Evolutionary conservation across 2,329 filamentous ascomycete species (phyloP), one percentile per base, ranked within the genome.

Genomic region (Fusarium nygamai): DNA sequence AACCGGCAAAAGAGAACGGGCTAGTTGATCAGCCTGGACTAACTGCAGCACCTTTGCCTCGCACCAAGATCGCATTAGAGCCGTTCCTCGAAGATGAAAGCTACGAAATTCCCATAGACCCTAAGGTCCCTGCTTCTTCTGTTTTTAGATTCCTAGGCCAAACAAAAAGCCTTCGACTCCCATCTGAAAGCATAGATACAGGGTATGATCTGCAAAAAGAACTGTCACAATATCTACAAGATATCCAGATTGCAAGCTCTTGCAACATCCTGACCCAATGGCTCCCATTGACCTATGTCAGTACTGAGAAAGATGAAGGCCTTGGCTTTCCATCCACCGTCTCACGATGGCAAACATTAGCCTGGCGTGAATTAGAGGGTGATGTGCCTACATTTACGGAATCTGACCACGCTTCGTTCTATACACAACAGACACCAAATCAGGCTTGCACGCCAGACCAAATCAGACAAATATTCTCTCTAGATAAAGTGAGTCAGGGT

Each of bases 241-340:
- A 72, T 11, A 61, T 82, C 29, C 60, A 48, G 9, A 24, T 54
- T 20, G 77, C 75, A 60, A 60, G 36, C 20, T 61, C 61, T 29
- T 75, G 76, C 60, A 67, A 77, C 50, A 58, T 82, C 8, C 56
- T 73, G 8, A 44, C 46, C 1, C 64, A 78, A 44, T 83, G 81
- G 80, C 76, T 83, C 17, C 82, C 82, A 19, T 58, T 83, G 2
- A 71, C 61, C 22, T 53, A 73, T 10, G 67, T 78, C 12, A 64
- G 69, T 27, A 8, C 33, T 11, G 73, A 76, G 4, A 77, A 71
- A 5, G 81, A 82, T 14, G 78, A 81, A 56, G 77, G 80, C 3
- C 54, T 83, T 2, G 34, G 13, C 0, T 81, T 83, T 36, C 72
- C 81, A 6, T 60, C 70, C 3, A 47, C 67, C 7, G 47, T 74